A percentile compares a stretch with the other conserved stretches of the same genome.
phyloP scores from a whole-genome alignment of 345 rosid genomes.

The Linum lewisii region DNA sequence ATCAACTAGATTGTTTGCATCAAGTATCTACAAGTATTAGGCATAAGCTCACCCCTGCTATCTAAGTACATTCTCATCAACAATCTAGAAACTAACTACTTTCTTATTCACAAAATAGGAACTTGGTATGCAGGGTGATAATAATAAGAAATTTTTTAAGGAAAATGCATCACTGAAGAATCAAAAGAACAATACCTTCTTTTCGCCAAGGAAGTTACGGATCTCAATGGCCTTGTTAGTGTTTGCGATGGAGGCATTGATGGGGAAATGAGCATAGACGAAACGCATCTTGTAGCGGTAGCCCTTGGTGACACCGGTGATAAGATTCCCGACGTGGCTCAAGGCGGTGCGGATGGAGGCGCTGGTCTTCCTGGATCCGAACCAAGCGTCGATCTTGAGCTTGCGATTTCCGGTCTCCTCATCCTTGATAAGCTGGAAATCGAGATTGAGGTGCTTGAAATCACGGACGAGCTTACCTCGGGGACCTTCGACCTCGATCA shows the following conservation, averaged over 20 bases:
- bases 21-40: too few species aligned
- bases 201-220: conserved; percentile 62
- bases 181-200: conserved; percentile 22
- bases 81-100: too few species aligned
- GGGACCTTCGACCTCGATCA: conserved; percentile 42
- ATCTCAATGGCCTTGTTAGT: conserved; percentile 52
- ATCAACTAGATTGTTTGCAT: too few species aligned
- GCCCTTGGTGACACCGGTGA: conserved; percentile 60
- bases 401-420: conserved; percentile 35
- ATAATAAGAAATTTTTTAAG: neutral
- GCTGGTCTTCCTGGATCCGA: conserved; percentile 45
- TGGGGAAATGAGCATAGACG: conserved; percentile 79
- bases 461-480: conserved; percentile 32
- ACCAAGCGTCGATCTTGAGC: conserved; percentile 60
- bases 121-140: neutral
- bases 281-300: conserved; percentile 81
- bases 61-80: too few species aligned
- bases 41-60: too few species aligned
- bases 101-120: too few species aligned
- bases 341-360: conserved; percentile 59
- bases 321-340: conserved; percentile 62
- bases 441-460: conserved; percentile 46
- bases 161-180: too few species aligned
- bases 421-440: conserved; percentile 42
- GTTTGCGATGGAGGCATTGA: conserved; percentile 59